Evolutionary conservation across 73 alveolate genomes (phyloP), one percentile per base, ranked within the genome.

Genomic region (Urostyla sp.): DNA sequence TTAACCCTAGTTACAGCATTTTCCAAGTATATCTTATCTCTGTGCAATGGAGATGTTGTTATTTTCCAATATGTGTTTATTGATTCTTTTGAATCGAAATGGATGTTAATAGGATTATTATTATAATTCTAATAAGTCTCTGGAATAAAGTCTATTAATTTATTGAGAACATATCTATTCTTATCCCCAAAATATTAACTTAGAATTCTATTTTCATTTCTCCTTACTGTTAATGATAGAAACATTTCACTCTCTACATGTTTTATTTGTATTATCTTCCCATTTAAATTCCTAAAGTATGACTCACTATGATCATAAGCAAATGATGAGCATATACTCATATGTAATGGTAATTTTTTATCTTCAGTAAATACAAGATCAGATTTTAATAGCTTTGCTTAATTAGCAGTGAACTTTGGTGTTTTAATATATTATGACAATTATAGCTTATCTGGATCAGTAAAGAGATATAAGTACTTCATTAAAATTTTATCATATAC

Each of bases 401-500:
- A 44, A 8, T 50, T 16, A 11, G 32, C 8, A 3, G 50, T 21
- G 21, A 27, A 30, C 59, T 54, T 51, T 34, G 18, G 40, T 31
- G 31, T 27, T 27, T 24, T 28, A 5, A 8, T 27, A 49, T 16
- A 24, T 18, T 40, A 11, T 23, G 35, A 6, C 18, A 58, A 52
- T 52, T 48, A 73, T 18, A 54, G 59, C 31, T 21, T n/a, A 18
- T 26, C 36, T 24, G 69, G 73, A 34, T 73, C 69, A 7, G 63
- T 1, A 34, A 16, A 73, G 20, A 73, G 69, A 34, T 10, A 51
- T 0, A 73, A 45, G 32, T 73, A 73, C 59, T 73, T 73, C 31
- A 52, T 73, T 51, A 73, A 75, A 5, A 73, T 54, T 75, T 51
- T 73, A 53, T 73, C 85, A 51, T 50, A 73, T 27, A 75, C 53